Conservation (phyloP, 2,329 filamentous ascomycete species). For the Diaporthe australafricana region DNA sequence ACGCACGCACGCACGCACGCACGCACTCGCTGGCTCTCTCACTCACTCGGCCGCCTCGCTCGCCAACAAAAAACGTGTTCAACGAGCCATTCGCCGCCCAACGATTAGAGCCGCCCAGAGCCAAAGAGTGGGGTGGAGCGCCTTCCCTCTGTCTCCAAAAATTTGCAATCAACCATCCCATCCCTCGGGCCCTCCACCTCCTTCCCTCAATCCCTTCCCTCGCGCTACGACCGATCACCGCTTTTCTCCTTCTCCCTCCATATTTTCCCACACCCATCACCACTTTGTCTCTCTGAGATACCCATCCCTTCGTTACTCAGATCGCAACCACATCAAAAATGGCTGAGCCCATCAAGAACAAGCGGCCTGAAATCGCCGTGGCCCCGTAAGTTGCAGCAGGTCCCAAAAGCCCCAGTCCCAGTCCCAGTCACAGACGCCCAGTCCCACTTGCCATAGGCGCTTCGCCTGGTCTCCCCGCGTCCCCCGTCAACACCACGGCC, state of each 20-base stretch:
- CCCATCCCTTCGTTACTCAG: slow-evolving; percentile 37
- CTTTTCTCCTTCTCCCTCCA: slow-evolving; percentile 31
- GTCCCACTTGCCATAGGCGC: slow-evolving; percentile 27
- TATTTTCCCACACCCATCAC: slow-evolving; percentile 28
- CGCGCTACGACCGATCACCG: slow-evolving; percentile 26
- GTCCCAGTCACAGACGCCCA: slow-evolving; percentile 8
- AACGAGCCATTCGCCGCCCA: slow-evolving; percentile 33
- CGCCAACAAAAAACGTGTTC: slow-evolving; percentile 33
- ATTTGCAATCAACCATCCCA: slow-evolving; percentile 33
- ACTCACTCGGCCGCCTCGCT: slow-evolving; percentile 31
- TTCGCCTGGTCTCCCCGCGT: slow-evolving; percentile 25
- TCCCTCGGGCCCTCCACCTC: slow-evolving; percentile 32
- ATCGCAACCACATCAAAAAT: slow-evolving; percentile 55
- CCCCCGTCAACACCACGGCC: slow-evolving; percentile 20
- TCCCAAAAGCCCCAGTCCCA: slow-evolving; percentile 30
- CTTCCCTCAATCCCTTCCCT: slow-evolving; percentile 23
- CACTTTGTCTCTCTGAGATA: slow-evolving; percentile 23
- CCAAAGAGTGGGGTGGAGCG: slow-evolving; percentile 32
- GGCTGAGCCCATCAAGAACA: slow-evolving; percentile 74
- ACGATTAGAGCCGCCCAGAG: slow-evolving; percentile 30
- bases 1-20: neutral
- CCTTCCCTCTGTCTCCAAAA: slow-evolving; percentile 34
- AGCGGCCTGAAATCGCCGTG: slow-evolving; percentile 66
- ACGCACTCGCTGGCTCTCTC: neutral
- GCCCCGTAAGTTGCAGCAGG: slow-evolving; percentile 64